phyloP scores from a whole-genome alignment of 139 green algal genomes.

The Asterochloris sp. region DNA sequence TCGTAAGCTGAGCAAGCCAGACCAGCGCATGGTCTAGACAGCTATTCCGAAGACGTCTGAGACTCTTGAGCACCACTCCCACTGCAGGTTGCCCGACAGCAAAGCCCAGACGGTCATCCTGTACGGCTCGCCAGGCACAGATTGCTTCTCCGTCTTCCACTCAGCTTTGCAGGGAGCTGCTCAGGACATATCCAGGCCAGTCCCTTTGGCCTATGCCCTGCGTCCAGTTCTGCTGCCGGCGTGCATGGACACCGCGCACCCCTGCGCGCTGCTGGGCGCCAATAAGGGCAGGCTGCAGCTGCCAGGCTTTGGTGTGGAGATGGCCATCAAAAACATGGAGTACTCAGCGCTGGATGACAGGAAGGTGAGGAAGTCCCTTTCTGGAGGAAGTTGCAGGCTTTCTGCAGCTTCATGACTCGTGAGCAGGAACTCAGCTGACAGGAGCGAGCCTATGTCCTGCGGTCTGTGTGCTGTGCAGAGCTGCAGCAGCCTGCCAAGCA shows the following conservation, averaged over 20 bases:
- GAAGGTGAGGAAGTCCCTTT: constrained; percentile 20
- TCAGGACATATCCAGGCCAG: background rate
- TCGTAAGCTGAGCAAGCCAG: background rate
- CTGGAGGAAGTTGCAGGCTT: background rate
- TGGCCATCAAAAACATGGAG: constrained; percentile 98
- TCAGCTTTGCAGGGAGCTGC: constrained; percentile 28
- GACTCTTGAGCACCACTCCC: background rate
- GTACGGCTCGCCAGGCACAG: constrained; percentile 57
- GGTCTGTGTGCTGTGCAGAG: no score
- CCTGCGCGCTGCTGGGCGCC: constrained; percentile 32
- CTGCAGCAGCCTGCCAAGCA: no score
- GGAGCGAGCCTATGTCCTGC: no score
- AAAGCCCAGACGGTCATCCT: constrained; percentile 34
- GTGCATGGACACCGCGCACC: background rate
- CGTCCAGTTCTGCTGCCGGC: constrained; percentile 45
- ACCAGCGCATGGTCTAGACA: no score
- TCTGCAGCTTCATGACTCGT: background rate
- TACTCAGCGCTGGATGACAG: constrained; percentile 93
- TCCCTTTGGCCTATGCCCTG: constrained; percentile 49
- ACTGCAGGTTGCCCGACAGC: no score
- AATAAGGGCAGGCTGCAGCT: constrained; percentile 35
- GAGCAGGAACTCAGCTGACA: background rate
- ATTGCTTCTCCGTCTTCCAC: constrained; percentile 60
- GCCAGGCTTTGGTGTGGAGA: constrained; percentile 87
- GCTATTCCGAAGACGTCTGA: background rate